A percentile compares a stretch with the other conserved stretches of the same genome.
phyloP scores from a whole-genome alignment of 1,284 basidiomycete genomes.

The Sporisorium scitamineum region DNA sequence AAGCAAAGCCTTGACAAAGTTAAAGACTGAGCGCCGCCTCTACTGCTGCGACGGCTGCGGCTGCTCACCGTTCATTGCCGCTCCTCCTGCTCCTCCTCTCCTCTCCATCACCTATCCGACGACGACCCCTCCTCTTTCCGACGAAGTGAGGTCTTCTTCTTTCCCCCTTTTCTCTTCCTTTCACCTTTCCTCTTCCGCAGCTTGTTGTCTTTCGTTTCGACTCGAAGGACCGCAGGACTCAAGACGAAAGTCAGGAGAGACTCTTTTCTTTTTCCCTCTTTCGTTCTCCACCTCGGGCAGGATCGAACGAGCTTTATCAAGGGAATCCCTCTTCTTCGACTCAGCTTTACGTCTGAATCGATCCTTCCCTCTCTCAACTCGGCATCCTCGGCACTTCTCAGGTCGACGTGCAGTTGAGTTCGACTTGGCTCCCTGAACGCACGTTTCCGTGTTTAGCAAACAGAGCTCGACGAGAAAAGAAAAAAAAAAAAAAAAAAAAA shows the following conservation, averaged over 20 bases:
- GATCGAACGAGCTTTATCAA: slow-evolving; percentile 8
- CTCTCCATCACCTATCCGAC: slow-evolving; percentile 21
- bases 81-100: neutral
- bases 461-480: slow-evolving; percentile 10
- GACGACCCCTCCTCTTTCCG: slow-evolving; percentile 35
- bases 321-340: slow-evolving; percentile 16
- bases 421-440: slow-evolving; percentile 2
- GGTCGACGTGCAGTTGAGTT: slow-evolving; percentile 13
- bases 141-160: slow-evolving; percentile 39
- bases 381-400: neutral
- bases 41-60: slow-evolving; percentile 2
- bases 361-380: slow-evolving; percentile 6
- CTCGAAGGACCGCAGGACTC: slow-evolving; percentile 22
- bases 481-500: too few species aligned
- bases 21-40: neutral
- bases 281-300: slow-evolving; percentile 19
- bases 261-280: slow-evolving; percentile 2
- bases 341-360: slow-evolving; percentile 30
- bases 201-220: slow-evolving; percentile 25
- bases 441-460: slow-evolving; percentile 8
- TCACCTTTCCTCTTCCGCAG: slow-evolving; percentile 11
- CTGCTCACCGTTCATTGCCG: neutral
- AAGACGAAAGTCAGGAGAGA: slow-evolving; percentile 30
- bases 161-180: slow-evolving; percentile 19
- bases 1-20: neutral